Percentiles rank a stretch among this genome's conserved stretches.
Conservation (phyloP, 225 moss, liverwort and hornwort species). For the Pseudoscleropodium purum region DNA sequence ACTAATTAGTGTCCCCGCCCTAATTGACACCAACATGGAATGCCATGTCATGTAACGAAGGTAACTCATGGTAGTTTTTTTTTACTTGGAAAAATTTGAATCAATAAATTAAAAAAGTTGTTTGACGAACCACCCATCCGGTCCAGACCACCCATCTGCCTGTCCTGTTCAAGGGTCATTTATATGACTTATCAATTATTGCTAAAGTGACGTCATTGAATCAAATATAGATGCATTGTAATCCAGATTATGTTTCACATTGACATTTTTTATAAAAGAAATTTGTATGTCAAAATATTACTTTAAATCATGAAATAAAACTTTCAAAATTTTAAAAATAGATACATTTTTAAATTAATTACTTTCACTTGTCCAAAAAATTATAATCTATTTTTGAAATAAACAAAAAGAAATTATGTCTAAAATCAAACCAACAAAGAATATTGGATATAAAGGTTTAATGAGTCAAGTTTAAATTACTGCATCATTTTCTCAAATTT, state of each 20-base stretch:
- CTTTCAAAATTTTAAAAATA: background rate
- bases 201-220: background rate
- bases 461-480: background rate
- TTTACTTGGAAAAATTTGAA: too few relatives aligned
- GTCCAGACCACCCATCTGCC: too few relatives aligned
- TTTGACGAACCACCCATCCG: too few relatives aligned
- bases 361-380: background rate
- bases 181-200: background rate
- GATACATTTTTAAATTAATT: rapidly evolving
- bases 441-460: background rate
- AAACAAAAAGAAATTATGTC: background rate
- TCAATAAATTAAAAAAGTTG: too few relatives aligned
- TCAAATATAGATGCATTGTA: background rate
- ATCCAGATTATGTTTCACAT: background rate
- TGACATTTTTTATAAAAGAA: background rate
- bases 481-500: background rate
- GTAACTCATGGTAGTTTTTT: too few relatives aligned
- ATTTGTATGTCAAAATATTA: background rate
- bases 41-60: too few relatives aligned
- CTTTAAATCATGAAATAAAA: background rate
- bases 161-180: too few relatives aligned
- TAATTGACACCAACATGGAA: too few relatives aligned
- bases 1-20: too few relatives aligned
- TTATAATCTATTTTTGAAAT: background rate
- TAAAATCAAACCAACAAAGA: background rate